Conservation (phyloP, 148 eudicot species). For the Vaccinium corymbosum region DNA sequence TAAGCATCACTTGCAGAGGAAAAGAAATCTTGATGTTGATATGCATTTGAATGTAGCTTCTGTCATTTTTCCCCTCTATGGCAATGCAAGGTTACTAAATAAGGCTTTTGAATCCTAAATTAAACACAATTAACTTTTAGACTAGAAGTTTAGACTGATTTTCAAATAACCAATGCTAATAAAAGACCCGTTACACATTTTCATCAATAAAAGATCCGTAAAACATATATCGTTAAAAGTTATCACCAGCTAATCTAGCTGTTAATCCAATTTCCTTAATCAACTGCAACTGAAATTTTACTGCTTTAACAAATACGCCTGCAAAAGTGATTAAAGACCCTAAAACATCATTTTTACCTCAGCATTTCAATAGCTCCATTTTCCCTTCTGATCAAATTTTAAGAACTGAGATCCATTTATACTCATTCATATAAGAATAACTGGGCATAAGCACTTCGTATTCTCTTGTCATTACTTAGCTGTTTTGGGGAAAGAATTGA, state of each 20-base stretch:
- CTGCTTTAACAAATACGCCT: not conserved
- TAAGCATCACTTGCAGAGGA: not conserved
- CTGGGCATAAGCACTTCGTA: not conserved
- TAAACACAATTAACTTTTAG: not conserved
- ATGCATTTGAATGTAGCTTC: not conserved
- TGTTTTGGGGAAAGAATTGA: not conserved
- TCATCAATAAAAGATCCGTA: not conserved
- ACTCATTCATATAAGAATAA: not conserved
- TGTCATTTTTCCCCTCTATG: not conserved
- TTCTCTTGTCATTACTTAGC: not conserved
- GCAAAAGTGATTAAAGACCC: not conserved
- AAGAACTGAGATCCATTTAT: slow-evolving; percentile 1
- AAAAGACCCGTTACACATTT: not conserved
- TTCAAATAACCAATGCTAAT: not conserved
- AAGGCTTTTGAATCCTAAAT: not conserved
- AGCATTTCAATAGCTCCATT: not conserved
- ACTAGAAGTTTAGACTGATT: not conserved
- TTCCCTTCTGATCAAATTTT: not conserved
- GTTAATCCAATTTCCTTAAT: not conserved
- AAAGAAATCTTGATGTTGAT: not conserved
- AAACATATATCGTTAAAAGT: not conserved
- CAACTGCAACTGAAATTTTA: not conserved
- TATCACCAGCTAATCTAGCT: not conserved
- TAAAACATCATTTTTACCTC: not conserved
- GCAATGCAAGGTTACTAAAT: not conserved